phyloP scores from a whole-genome alignment of 2,329 filamentous ascomycete genomes.

The Penicillium sp. region DNA sequence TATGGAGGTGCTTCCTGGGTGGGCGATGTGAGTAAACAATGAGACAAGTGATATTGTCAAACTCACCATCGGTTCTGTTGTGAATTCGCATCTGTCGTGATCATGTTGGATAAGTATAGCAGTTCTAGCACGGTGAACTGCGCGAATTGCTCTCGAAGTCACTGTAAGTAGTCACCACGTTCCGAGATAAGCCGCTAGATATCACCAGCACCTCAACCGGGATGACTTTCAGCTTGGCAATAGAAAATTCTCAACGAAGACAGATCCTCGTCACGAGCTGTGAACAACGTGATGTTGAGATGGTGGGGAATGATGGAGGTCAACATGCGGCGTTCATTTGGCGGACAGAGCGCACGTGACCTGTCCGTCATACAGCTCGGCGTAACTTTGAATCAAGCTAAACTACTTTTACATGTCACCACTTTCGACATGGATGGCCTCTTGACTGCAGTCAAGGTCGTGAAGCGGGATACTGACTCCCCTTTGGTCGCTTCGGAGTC shows the following conservation, averaged over 20 bases:
- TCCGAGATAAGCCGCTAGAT: background rate
- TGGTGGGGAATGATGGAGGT: slow-evolving; percentile 13
- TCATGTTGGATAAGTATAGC: background rate
- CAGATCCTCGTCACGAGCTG: background rate
- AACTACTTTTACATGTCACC: slow-evolving; percentile 14
- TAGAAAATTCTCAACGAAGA: background rate
- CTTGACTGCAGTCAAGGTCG: slow-evolving; percentile 38
- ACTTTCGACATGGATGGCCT: slow-evolving; percentile 36
- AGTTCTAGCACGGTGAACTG: background rate
- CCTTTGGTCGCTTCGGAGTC: slow-evolving; percentile 16
- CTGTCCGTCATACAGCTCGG: slow-evolving; percentile 20
- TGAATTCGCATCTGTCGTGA: background rate
- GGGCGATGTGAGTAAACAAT: slow-evolving; percentile 13
- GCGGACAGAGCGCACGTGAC: slow-evolving; percentile 26
- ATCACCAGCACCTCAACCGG: background rate
- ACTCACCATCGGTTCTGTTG: slow-evolving; percentile 18
- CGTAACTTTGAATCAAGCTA: slow-evolving; percentile 12
- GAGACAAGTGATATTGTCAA: background rate
- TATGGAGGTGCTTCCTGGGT: slow-evolving; percentile 75
- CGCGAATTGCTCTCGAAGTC: background rate
- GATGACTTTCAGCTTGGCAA: background rate
- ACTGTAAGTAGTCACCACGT: background rate
- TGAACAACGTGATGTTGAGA: background rate
- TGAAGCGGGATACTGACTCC: slow-evolving; percentile 22
- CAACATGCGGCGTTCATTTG: slow-evolving; percentile 13